These are phyloP conservation scores for Aspergillus olivimuriae DNA, from an alignment of 495 filamentous ascomycete genomes.

Conservation along the genomic window DNA sequence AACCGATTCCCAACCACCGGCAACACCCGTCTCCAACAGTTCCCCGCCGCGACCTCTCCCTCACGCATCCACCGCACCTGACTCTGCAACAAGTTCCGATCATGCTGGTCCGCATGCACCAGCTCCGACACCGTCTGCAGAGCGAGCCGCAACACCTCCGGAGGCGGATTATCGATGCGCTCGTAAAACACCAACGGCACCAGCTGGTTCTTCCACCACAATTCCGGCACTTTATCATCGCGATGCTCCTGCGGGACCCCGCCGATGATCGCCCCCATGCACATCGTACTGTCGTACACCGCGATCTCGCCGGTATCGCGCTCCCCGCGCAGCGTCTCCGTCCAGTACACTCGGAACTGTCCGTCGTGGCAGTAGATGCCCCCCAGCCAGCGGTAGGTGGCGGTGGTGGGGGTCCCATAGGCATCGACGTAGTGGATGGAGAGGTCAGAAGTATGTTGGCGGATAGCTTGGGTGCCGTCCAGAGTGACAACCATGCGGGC, in stretches of 20 bases:
- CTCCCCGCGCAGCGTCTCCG: constrained; percentile 23
- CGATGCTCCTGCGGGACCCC: constrained; percentile 7
- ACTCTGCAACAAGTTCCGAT: background rate
- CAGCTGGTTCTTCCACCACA: constrained; percentile 15
- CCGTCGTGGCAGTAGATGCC: constrained; percentile 27
- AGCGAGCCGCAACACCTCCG: constrained; percentile 10
- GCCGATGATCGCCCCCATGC: constrained; percentile 21
- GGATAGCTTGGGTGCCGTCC: constrained; percentile 1
- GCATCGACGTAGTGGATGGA: constrained; percentile 17
- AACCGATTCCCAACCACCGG: too few relatives aligned
- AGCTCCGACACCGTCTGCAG: constrained; percentile 7
- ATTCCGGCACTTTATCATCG: constrained; percentile 19
- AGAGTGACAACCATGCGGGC: constrained; percentile 24
- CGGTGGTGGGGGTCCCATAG: constrained; percentile 4
- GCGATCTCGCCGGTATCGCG: constrained; percentile 9
- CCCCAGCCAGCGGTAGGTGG: constrained; percentile 37
- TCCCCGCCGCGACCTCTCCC: too few relatives aligned
- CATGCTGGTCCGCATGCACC: background rate
- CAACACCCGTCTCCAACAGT: too few relatives aligned
- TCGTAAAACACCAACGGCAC: constrained; percentile 33
- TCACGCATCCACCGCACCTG: too few relatives aligned
- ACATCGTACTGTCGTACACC: constrained; percentile 25
- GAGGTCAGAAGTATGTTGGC: constrained; percentile 27
- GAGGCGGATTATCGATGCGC: constrained; percentile 23
- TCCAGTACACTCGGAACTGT: constrained; percentile 31